Conservation (phyloP, 768 basidiomycete species). For the Floccularia luteovirens region DNA sequence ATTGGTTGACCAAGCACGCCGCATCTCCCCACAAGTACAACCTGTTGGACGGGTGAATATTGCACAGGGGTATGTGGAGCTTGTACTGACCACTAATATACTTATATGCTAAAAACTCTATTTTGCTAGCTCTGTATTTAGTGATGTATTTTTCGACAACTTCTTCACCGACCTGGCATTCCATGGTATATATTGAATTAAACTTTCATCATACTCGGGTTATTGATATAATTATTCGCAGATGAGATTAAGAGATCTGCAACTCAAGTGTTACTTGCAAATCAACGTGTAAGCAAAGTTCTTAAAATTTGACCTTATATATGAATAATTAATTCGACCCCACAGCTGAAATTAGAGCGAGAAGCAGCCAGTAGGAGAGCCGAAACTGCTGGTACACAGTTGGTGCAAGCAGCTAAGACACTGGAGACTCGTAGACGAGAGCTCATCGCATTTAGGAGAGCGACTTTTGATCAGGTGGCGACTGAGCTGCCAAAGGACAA, state of each 20-base stretch:
- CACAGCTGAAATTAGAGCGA: conserved; percentile 23
- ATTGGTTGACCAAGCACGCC: conserved; percentile 29
- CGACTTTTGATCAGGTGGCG: conserved; percentile 24
- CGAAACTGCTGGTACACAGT: conserved; percentile 18
- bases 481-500: conserved; percentile 13
- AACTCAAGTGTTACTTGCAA: conserved; percentile 25
- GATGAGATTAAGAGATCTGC: conserved; percentile 30
- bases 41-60: conserved; percentile 28
- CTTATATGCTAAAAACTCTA: conserved; percentile 1
- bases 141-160: conserved; percentile 35
- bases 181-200: conserved; percentile 21
- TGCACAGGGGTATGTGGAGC: conserved; percentile 30
- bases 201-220: conserved; percentile 1
- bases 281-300: conserved; percentile 18
- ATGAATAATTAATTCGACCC: conserved; percentile 1
- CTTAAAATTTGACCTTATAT: neutral
- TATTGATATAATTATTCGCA: conserved; percentile 10
- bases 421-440: conserved; percentile 19
- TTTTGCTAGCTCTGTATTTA: conserved; percentile 23
- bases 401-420: conserved; percentile 15
- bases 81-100: no score
- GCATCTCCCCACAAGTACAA: conserved; percentile 25
- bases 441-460: conserved; percentile 20
- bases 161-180: conserved; percentile 34
- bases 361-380: conserved; percentile 21